Percentiles rank a stretch among this genome's conserved stretches.
Evolutionary conservation across 176 grass and related monocot genomes (phyloP).

Genomic region (barley (Hordeum vulgare)): DNA sequence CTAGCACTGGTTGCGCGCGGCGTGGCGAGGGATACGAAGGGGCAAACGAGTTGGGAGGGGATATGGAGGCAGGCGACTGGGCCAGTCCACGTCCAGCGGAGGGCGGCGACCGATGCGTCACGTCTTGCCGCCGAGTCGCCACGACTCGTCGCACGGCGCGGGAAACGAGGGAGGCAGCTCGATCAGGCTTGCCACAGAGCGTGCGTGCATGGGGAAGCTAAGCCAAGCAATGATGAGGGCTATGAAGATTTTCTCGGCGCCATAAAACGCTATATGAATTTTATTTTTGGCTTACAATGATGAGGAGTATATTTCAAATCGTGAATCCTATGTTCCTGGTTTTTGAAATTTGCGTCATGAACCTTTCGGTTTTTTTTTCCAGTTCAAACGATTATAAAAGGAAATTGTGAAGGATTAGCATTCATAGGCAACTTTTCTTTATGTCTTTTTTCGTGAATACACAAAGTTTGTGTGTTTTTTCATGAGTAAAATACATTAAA

Average conservation of each 20-base stretch:
- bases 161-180: not conserved
- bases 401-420: no score
- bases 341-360: no score
- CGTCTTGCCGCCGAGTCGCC: not conserved
- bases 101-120: constrained; percentile 1
- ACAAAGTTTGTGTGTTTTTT: no score
- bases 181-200: not conserved
- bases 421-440: no score
- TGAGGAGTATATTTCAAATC: no score
- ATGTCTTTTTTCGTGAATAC: no score
- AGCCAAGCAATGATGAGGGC: not conserved
- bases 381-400: no score
- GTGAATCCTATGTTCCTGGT: no score
- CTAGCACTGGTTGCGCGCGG: not conserved
- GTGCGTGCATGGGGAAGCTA: not conserved
- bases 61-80: not conserved
- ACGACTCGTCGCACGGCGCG: not conserved
- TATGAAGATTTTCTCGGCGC: no score
- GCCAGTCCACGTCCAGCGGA: not conserved
- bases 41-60: not conserved
- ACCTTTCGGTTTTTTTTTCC: no score
- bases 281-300: no score
- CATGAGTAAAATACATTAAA: no score
- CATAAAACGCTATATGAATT: not conserved
- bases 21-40: not conserved